Evolutionary conservation across 768 basidiomycete species (phyloP), one percentile per base, ranked within the genome.

Genomic region (Trametes cinnabarina): DNA sequence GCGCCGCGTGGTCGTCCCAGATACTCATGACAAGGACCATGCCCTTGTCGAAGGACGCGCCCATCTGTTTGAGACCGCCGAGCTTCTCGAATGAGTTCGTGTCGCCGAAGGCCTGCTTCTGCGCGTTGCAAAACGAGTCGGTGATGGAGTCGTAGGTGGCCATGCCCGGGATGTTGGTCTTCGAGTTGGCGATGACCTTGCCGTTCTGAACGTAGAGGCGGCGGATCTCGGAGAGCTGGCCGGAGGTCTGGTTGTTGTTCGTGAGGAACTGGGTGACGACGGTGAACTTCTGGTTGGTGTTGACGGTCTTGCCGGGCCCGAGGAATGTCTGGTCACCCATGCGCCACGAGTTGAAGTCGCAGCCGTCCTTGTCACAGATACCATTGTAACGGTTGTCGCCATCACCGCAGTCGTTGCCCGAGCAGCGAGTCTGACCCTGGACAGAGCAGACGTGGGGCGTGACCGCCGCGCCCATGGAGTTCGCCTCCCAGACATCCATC

Each of bases 341-440:
- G 65, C 82, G 80, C 77, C 66, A 84, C 32, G 82, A 79, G 79
- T 82, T 84, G 77, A 82, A 84, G 65, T 83, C 82, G 69, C 82
- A 84, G 35, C 82, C 82, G 57, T 79, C 80, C 60, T 74, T 73
- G 70, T 83, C 82, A 69, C 82, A 83, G 35, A 78, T 66, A 47
- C 76, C 76, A 58, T 63, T 68, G 67, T 77, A 74, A 55, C 79
- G 70, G 68, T 72, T 65, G 63, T 61, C 47, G 50, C 55, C 59
- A 22, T 55, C 51, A 28, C 55, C 63, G 59, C 79, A 80, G 32
- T 72, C 68, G 51, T 65, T 70, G 34, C 79, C 78, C 17, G 63
- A 59, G 76, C 82, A 84, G 55, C 68, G 69, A 25, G 71, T 72
- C 61, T 73, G 74, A 30, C 75, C 77, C 23, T 64, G 57, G 52